These are phyloP conservation scores for Grammothele lineata DNA, from an alignment of 768 basidiomycete species.

Conservation along the genomic window DNA sequence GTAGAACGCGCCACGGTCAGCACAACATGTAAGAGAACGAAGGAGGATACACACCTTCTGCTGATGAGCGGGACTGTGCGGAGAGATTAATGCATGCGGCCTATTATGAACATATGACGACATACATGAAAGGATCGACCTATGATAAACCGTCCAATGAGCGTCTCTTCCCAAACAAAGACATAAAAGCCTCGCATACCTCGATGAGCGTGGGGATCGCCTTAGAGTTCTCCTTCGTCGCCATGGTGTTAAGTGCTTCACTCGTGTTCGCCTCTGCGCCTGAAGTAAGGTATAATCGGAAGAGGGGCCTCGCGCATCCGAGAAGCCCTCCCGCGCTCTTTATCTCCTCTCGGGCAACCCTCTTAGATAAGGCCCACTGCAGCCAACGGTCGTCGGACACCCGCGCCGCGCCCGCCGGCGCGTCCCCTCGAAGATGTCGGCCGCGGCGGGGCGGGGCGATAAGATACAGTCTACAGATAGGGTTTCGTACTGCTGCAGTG, in stretches of 20 bases:
- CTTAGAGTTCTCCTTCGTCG: constrained; percentile 57
- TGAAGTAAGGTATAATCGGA: background rate
- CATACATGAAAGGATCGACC: constrained; percentile 72
- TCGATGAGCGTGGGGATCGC: constrained; percentile 55
- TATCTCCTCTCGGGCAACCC: background rate
- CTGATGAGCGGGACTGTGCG: constrained; percentile 39
- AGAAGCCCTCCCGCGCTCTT: background rate
- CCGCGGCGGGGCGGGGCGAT: too few relatives aligned
- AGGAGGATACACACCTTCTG: constrained; percentile 46
- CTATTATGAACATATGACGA: background rate
- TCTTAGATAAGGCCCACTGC: too few relatives aligned
- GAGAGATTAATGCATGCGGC: background rate
- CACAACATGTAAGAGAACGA: background rate
- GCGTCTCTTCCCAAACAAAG: too few relatives aligned
- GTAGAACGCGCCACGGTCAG: constrained; percentile 32
- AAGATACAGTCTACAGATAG: too few relatives aligned
- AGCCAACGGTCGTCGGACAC: too few relatives aligned
- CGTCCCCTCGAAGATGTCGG: too few relatives aligned
- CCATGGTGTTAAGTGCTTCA: constrained; percentile 33
- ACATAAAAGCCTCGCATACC: too few relatives aligned
- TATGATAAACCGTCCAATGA: too few relatives aligned
- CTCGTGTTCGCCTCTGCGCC: background rate
- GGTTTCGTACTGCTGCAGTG: too few relatives aligned
- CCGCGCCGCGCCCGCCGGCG: too few relatives aligned
- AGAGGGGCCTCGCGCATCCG: background rate